A percentile compares a stretch with the other conserved stretches of the same genome.
These are phyloP conservation scores for Dactylellina cionopaga DNA, from an alignment of 2,329 filamentous ascomycete species.

Conservation along the genomic window DNA sequence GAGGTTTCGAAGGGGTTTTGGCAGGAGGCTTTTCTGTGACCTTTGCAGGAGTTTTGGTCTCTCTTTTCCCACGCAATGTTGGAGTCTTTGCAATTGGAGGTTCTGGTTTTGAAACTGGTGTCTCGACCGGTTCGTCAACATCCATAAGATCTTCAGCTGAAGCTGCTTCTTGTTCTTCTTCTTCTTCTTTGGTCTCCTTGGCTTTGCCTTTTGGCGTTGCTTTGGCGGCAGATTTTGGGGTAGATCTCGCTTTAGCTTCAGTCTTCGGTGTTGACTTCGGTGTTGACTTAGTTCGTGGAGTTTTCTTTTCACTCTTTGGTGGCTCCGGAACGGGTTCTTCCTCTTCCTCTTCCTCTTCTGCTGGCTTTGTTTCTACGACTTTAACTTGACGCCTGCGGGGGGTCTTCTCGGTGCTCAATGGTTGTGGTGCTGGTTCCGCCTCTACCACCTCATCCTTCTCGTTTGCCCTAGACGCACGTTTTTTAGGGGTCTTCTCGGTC, in stretches of 20 bases:
- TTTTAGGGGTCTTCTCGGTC: constrained; percentile 57
- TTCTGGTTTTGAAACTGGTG: constrained; percentile 49
- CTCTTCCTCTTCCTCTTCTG: neutral
- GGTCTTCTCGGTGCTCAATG: constrained; percentile 9
- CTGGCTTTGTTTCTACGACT: neutral
- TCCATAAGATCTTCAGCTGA: constrained; percentile 40
- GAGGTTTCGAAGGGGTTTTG: constrained; percentile 56
- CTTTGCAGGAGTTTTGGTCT: constrained; percentile 54
- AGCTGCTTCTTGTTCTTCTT: constrained; percentile 11
- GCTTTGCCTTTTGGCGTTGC: constrained; percentile 5
- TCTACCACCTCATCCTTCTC: constrained; percentile 9
- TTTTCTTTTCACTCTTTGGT: constrained; percentile 22
- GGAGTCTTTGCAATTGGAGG: constrained; percentile 19
- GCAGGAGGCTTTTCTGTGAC: constrained; percentile 24
- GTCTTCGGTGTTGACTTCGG: constrained; percentile 6
- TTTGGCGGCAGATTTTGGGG: neutral
- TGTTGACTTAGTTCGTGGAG: constrained; percentile 15
- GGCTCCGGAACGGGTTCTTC: constrained; percentile 14
- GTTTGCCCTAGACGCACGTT: constrained; percentile 7
- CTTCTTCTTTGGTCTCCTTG: constrained; percentile 6
- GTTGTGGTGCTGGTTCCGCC: neutral
- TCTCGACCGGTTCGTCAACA: constrained; percentile 26
- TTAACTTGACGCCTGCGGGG: constrained; percentile 13
- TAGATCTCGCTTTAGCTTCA: constrained; percentile 7
- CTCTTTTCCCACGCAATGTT: constrained; percentile 33